Base-by-base conservation (phyloP, 441 rosid genomes). In the Adansonia grandidieri region DNA sequence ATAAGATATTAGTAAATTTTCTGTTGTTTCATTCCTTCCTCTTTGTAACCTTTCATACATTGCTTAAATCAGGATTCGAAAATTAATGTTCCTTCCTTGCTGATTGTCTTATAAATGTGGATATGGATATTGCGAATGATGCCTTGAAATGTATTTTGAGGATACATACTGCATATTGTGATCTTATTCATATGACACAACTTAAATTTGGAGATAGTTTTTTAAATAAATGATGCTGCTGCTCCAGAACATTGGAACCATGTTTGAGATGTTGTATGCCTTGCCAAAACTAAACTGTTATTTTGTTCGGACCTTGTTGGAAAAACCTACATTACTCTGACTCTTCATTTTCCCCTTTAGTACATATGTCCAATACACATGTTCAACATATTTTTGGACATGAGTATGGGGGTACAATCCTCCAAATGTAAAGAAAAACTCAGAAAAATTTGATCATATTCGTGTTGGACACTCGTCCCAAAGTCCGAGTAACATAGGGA, bases 31-130 rank as follows among this genome's bases (percentile, higher is more conserved):
- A 20, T 22, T 22, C 32, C 37, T 61, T 61, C 66, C 66, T 61
- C 42, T 10, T 65, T 40, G 28, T 8, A 40, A 40, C 14, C 47
- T 40, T 40, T 64, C 20, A 6, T 64, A 15, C 45, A 64, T 64
- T 40, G 5, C 70, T 65, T 65, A 22, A 42, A 42, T 9, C 44
- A 22, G 70, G 9, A 44, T 40, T 53, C 9, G 6, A 37, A 37
- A 37, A 37, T 66, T n/a, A n/a, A 42, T 65, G 48, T 40, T n/a
- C 51, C 44, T 66, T 42, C 51, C 28, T 66, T 66, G 50, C 71
- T 42, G 24, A n/a, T 42, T 66, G 28, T 66, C 51, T 44, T 65
- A 37, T 8, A 65, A 6, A 7, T n/a, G 24, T 65, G 50, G 24
- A 15, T 64, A 66, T 42, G 19, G 13, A 37, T 37, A 37, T 37